phyloP scores from a whole-genome alignment of 208 protist genomes.

The Leishmania amazonensis region DNA sequence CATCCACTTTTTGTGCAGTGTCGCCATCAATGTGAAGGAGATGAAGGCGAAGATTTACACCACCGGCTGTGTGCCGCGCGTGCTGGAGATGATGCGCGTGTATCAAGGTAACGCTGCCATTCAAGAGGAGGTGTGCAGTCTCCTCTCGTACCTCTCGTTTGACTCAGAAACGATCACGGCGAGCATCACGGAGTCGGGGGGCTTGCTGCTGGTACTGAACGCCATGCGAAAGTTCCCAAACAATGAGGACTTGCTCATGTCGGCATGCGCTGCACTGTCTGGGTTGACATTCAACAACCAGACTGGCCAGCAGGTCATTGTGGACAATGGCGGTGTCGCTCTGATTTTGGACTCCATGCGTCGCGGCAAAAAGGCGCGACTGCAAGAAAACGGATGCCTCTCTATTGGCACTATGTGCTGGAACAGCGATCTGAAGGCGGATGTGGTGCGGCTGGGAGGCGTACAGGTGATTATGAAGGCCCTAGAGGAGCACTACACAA shows the following conservation, averaged over 20 bases:
- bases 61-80: constrained; percentile 73
- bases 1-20: constrained; percentile 79
- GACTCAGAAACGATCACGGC: constrained; percentile 89
- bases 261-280: constrained; percentile 84
- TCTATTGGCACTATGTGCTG: constrained; percentile 93
- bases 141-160: constrained; percentile 92
- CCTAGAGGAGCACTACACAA: constrained; percentile 80
- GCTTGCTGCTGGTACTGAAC: constrained; percentile 75
- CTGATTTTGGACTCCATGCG: constrained; percentile 87
- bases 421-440: constrained; percentile 90
- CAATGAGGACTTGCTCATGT: constrained; percentile 84
- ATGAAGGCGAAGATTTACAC: constrained; percentile 80
- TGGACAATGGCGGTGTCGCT: constrained; percentile 74
- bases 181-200: constrained; percentile 74
- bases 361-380: constrained; percentile 64
- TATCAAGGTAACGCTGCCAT: constrained; percentile 66
- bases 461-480: constrained; percentile 86
- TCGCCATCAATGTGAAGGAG: constrained; percentile 88
- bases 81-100: constrained; percentile 77
- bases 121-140: constrained; percentile 81
- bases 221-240: constrained; percentile 80
- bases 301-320: constrained; percentile 77
- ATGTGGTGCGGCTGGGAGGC: constrained; percentile 79
- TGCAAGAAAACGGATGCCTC: constrained; percentile 90
- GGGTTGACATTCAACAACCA: constrained; percentile 90